phyloP scores from a whole-genome alignment of 257 asterid species.

The Penstemon davidsonii region DNA sequence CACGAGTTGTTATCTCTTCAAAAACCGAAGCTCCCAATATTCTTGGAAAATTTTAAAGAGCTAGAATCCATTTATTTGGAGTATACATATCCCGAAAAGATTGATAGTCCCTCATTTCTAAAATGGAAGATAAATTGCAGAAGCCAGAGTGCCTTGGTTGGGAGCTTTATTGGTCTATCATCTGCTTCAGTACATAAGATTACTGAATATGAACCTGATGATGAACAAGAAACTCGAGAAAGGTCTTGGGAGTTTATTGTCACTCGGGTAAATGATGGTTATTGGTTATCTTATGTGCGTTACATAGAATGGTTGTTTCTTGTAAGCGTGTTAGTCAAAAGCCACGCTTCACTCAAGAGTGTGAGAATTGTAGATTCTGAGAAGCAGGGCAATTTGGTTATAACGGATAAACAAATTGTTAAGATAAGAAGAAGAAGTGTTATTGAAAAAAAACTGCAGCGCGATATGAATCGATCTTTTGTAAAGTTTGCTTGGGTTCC shows the following conservation, averaged over 20 bases:
- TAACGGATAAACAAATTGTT: background rate
- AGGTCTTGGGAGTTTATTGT: background rate
- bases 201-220: background rate
- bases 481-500: background rate
- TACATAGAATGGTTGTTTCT: background rate
- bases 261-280: background rate
- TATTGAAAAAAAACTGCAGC: background rate
- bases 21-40: constrained; percentile 3
- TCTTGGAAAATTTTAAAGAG: background rate
- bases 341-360: background rate
- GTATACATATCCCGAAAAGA: background rate
- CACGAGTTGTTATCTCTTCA: background rate
- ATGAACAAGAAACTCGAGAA: background rate
- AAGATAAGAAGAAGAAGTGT: background rate
- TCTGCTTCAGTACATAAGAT: background rate
- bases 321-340: background rate
- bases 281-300: background rate
- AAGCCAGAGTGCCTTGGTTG: background rate
- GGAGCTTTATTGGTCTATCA: background rate
- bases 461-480: background rate
- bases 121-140: background rate
- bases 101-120: background rate
- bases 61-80: background rate
- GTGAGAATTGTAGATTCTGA: background rate
- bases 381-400: background rate